These are phyloP conservation scores for Verticillium longisporum DNA, from an alignment of 2,329 filamentous ascomycete species.

Conservation along the genomic window DNA sequence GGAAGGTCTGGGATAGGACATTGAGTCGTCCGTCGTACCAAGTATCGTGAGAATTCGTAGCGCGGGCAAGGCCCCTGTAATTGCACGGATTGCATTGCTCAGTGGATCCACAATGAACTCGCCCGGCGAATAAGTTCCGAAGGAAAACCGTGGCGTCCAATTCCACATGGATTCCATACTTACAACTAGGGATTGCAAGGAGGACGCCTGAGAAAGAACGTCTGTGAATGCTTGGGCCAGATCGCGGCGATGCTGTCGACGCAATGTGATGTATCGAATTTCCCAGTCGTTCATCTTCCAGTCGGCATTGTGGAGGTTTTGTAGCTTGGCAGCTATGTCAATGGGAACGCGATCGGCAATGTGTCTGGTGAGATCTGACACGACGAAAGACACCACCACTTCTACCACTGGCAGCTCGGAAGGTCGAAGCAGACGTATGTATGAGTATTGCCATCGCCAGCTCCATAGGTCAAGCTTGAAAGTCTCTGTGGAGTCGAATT, in stretches of 20 bases:
- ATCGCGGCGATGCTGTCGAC: neutral
- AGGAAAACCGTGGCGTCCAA: neutral
- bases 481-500: neutral
- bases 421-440: neutral
- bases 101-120: neutral
- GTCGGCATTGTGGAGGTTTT: neutral
- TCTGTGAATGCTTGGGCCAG: neutral
- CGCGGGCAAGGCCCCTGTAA: neutral
- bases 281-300: neutral
- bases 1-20: neutral
- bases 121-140: neutral
- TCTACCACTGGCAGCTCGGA: neutral
- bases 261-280: neutral
- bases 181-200: neutral
- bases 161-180: neutral
- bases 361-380: neutral
- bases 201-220: neutral
- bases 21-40: neutral
- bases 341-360: neutral
- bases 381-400: neutral
- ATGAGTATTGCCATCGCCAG: neutral
- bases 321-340: neutral
- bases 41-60: neutral
- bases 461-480: neutral
- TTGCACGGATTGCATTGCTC: neutral